These are phyloP conservation scores for Auriscalpium orientale DNA, from an alignment of 768 basidiomycete genomes.

Conservation along the genomic window DNA sequence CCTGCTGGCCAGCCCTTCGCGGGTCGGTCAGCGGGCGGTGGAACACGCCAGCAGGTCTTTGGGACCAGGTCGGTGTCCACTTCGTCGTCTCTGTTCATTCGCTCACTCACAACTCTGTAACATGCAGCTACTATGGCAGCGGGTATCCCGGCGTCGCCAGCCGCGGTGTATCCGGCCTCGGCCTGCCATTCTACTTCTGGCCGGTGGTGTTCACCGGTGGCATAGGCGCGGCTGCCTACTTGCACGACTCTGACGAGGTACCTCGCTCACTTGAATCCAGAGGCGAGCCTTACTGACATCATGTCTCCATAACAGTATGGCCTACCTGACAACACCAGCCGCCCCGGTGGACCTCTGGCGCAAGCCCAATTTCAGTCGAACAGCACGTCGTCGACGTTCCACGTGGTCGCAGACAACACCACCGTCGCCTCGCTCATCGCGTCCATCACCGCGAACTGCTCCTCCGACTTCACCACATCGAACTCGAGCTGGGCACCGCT, in stretches of 20 bases:
- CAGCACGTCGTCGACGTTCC: slow-evolving; percentile 23
- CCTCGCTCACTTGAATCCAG: not conserved
- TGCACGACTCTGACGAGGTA: slow-evolving; percentile 14
- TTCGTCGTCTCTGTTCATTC: not conserved
- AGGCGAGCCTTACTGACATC: not conserved
- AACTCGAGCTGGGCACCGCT: slow-evolving; percentile 7
- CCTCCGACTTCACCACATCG: slow-evolving; percentile 7
- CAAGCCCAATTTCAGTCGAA: slow-evolving; percentile 23
- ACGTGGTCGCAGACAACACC: slow-evolving; percentile 27
- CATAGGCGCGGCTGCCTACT: slow-evolving; percentile 1
- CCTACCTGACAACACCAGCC: slow-evolving; percentile 24
- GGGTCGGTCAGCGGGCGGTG: slow-evolving; percentile 20
- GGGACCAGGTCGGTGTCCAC: slow-evolving; percentile 15
- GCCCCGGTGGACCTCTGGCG: slow-evolving; percentile 27
- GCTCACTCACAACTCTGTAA: not conserved
- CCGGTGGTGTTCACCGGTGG: slow-evolving; percentile 17
- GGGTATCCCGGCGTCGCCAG: slow-evolving; percentile 17
- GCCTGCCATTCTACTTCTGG: slow-evolving; percentile 23
- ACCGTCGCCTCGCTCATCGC: slow-evolving; percentile 26
- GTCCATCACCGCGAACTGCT: slow-evolving; percentile 23
- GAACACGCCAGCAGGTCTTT: slow-evolving; percentile 15
- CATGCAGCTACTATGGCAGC: slow-evolving; percentile 20
- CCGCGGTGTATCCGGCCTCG: slow-evolving; percentile 10
- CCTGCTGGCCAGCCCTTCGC: slow-evolving; percentile 17
- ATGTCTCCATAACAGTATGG: slow-evolving; percentile 24